Evolutionary conservation across 108 stramenopile genomes (phyloP).

Genomic region (Fragilaria crotonensis): DNA sequence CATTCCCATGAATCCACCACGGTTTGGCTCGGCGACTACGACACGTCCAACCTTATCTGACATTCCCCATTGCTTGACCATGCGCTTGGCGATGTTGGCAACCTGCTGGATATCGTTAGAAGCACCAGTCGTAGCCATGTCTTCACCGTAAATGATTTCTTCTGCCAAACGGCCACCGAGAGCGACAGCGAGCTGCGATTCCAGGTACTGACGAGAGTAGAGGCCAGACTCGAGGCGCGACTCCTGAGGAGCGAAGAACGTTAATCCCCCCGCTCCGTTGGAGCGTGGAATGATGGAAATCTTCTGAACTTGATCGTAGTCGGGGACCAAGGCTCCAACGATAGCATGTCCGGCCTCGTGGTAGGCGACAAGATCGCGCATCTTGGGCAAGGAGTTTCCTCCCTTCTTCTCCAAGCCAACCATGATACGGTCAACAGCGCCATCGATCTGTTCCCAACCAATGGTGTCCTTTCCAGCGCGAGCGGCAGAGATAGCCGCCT

Average conservation of each 20-base stretch:
- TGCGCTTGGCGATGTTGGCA: slow-evolving; percentile 87
- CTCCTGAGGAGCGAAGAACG: slow-evolving; percentile 93
- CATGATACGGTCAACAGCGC: slow-evolving; percentile 94
- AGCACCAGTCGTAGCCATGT: slow-evolving; percentile 94
- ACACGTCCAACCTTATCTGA: slow-evolving; percentile 86
- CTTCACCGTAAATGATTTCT: slow-evolving; percentile 93
- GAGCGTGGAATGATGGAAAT: slow-evolving; percentile 93
- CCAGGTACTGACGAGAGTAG: slow-evolving; percentile 88
- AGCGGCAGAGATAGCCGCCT: slow-evolving; percentile 93
- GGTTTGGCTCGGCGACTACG: slow-evolving; percentile 50
- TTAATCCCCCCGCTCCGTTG: slow-evolving; percentile 89
- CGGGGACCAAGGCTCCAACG: slow-evolving; percentile 82
- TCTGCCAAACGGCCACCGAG: slow-evolving; percentile 97
- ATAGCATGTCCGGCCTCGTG: slow-evolving; percentile 97
- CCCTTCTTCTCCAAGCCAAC: slow-evolving; percentile 95
- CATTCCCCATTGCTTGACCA: slow-evolving; percentile 98
- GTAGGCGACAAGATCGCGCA: slow-evolving; percentile 85
- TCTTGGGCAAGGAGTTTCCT: slow-evolving; percentile 61
- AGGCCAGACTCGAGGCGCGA: slow-evolving; percentile 85
- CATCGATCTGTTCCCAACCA: slow-evolving; percentile 90
- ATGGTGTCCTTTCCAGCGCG: slow-evolving; percentile 67
- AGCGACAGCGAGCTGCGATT: slow-evolving; percentile 90
- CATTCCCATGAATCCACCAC: slow-evolving; percentile 77
- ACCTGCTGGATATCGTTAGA: slow-evolving; percentile 96
- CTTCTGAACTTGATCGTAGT: slow-evolving; percentile 96